Conservation (phyloP, 306 rosid genomes). For the Trichosanthes cucumerina region DNA sequence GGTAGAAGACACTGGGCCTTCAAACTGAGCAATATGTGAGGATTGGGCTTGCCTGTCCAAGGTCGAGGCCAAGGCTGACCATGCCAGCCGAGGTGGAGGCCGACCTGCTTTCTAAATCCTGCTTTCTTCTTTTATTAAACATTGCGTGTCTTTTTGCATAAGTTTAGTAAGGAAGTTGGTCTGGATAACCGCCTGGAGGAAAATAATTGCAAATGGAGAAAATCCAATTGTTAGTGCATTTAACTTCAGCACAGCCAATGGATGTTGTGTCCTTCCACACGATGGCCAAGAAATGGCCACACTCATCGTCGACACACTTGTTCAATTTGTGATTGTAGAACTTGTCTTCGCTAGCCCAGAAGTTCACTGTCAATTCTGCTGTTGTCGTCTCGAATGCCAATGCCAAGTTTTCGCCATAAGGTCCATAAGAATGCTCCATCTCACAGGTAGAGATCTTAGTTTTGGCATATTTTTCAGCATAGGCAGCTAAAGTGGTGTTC, state of each 20-base stretch:
- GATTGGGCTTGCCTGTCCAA: too few species aligned
- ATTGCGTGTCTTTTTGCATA: too few species aligned
- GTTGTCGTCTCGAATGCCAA: background rate
- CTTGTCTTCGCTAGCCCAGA: constrained; percentile 18
- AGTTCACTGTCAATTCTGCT: background rate
- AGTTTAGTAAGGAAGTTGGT: background rate
- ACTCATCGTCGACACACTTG: constrained; percentile 7
- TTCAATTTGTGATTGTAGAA: background rate
- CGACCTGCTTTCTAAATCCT: too few species aligned
- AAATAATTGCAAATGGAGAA: constrained; percentile 17
- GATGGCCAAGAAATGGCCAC: constrained; percentile 21
- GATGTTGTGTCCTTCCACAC: constrained; percentile 2
- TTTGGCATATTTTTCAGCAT: background rate
- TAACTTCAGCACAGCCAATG: constrained; percentile 21
- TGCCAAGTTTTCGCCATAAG: constrained; percentile 25
- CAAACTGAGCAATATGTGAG: too few species aligned
- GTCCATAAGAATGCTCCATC: constrained; percentile 17
- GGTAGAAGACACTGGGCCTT: too few species aligned
- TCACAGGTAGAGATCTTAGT: background rate
- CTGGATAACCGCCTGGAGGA: constrained; percentile 1
- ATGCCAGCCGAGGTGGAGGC: too few species aligned
- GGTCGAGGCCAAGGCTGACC: too few species aligned
- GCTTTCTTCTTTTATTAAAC: too few species aligned
- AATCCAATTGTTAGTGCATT: constrained; percentile 16
- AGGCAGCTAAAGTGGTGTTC: background rate